These are phyloP conservation scores for Apophysomyces trapeziformis DNA, from an alignment of 371 early-diverging fungal genomes.

Conservation along the genomic window DNA sequence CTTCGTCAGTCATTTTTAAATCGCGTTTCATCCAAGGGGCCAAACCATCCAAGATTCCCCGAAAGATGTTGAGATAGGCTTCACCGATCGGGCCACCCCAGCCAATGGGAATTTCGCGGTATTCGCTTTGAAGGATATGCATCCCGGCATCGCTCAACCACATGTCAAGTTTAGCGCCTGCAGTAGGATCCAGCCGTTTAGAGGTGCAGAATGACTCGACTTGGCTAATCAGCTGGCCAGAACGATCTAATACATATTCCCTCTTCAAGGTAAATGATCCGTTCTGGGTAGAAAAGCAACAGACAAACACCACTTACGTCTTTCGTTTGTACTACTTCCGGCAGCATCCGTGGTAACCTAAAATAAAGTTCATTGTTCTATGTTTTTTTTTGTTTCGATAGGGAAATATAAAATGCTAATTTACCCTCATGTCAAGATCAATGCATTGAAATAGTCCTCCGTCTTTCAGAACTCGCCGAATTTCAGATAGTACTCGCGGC, in stretches of 20 bases:
- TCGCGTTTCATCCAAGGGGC: constrained; percentile 23
- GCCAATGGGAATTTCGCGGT: constrained; percentile 40
- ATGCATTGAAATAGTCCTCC: constrained; percentile 46
- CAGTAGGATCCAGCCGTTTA: constrained; percentile 30
- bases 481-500: constrained; percentile 36
- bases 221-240: background rate
- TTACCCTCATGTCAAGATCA: constrained; percentile 39
- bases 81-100: constrained; percentile 46
- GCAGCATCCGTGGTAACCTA: constrained; percentile 10
- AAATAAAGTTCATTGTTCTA: constrained; percentile 10
- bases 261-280: background rate
- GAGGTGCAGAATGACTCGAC: constrained; percentile 35
- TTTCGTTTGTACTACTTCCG: constrained; percentile 8
- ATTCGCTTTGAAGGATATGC: constrained; percentile 39
- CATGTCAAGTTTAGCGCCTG: constrained; percentile 38
- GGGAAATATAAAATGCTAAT: background rate
- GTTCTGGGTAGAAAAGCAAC: background rate
- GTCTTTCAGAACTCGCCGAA: constrained; percentile 38
- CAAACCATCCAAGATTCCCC: constrained; percentile 21
- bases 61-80: constrained; percentile 31
- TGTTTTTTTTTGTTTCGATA: background rate
- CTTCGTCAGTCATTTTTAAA: constrained; percentile 21
- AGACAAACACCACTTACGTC: background rate
- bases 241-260: background rate
- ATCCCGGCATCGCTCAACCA: constrained; percentile 26